These are phyloP conservation scores for Thermomucor indicae-seudaticae DNA, from an alignment of 371 early-diverging fungal genomes.

Conservation along the genomic window DNA sequence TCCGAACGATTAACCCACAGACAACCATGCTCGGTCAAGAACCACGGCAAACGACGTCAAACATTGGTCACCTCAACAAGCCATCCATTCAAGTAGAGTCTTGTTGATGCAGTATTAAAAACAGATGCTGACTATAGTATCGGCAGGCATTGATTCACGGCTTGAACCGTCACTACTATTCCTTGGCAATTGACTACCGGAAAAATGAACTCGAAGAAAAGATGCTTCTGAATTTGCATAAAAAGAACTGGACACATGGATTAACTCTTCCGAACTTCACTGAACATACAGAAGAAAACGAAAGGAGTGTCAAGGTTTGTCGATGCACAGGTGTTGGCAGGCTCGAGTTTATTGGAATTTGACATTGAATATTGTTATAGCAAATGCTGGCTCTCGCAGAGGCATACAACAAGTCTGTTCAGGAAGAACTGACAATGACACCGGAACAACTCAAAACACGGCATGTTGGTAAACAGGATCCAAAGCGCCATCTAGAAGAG, in stretches of 20 bases:
- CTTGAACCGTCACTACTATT: slow-evolving; percentile 99
- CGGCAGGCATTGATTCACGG: slow-evolving; percentile 99
- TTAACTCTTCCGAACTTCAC: slow-evolving; percentile 84
- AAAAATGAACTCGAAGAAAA: slow-evolving; percentile 99
- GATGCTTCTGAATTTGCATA: slow-evolving; percentile 98
- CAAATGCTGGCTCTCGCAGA: slow-evolving; percentile 86
- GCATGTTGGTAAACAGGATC: slow-evolving; percentile 98
- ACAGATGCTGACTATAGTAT: too few species aligned
- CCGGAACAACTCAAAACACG: slow-evolving; percentile 92
- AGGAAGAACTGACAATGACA: slow-evolving; percentile 94
- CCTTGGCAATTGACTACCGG: slow-evolving; percentile 98
- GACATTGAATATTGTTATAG: slow-evolving; percentile 16
- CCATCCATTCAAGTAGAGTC: slow-evolving; percentile 98
- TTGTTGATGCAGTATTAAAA: too few species aligned
- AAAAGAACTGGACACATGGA: slow-evolving; percentile 99
- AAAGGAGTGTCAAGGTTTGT: slow-evolving; percentile 75
- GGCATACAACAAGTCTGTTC: slow-evolving; percentile 92
- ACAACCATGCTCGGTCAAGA: slow-evolving; percentile 89
- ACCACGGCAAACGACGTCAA: slow-evolving; percentile 99
- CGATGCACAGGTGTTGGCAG: neutral
- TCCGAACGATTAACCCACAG: slow-evolving; percentile 96
- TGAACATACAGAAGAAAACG: slow-evolving; percentile 78
- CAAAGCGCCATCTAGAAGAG: slow-evolving; percentile 95
- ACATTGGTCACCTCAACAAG: slow-evolving; percentile 99
- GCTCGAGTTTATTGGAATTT: neutral